phyloP scores from a whole-genome alignment of 805 yeast species.

The Zygotorulaspora florentina region DNA sequence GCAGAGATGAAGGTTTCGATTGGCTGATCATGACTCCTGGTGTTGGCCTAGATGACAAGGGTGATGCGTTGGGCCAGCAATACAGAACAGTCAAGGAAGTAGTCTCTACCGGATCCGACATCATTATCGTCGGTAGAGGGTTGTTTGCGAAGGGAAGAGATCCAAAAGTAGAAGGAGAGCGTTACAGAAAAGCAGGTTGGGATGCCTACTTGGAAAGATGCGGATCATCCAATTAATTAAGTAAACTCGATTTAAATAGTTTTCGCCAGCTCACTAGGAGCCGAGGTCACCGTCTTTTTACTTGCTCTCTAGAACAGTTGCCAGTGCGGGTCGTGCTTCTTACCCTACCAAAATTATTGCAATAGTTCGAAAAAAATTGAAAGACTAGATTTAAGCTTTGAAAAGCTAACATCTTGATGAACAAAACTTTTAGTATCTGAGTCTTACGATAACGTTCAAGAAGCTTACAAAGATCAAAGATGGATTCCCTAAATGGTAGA shows the following conservation, averaged over 20 bases:
- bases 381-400: constrained; percentile 1
- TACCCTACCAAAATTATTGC: neutral
- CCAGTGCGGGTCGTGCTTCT: no score
- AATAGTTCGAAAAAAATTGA: neutral
- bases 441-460: neutral
- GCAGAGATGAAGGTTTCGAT: constrained; percentile 79
- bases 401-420: neutral
- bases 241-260: neutral
- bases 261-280: no score
- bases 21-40: constrained; percentile 99
- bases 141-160: constrained; percentile 92
- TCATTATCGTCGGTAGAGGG: constrained; percentile 98
- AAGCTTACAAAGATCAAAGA: constrained; percentile 33
- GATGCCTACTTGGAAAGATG: constrained; percentile 62
- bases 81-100: constrained; percentile 90
- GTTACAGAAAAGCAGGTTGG: constrained; percentile 96
- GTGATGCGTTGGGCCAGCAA: constrained; percentile 94
- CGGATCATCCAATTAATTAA: neutral
- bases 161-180: constrained; percentile 77
- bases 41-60: constrained; percentile 94
- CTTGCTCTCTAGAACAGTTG: no score
- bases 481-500: constrained; percentile 92
- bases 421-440: neutral
- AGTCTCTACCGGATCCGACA: constrained; percentile 79
- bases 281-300: neutral